Percentiles rank a stretch among this genome's conserved stretches.
These are phyloP conservation scores for Fomitopsis betulina DNA, from an alignment of 1,284 basidiomycete genomes.

Conservation along the genomic window DNA sequence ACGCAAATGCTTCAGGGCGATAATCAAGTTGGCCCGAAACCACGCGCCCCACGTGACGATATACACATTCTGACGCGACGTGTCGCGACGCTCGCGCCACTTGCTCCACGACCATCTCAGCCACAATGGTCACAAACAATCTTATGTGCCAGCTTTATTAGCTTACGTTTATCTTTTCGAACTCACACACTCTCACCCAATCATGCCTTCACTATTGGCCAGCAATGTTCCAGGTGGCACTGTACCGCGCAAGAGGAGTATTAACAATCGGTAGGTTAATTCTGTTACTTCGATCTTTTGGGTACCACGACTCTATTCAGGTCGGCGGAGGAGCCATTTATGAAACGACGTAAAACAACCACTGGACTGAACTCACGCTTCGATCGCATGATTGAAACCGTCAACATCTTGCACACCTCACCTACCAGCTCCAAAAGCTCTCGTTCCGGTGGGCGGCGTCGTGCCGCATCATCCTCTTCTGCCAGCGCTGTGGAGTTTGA, in stretches of 20 bases:
- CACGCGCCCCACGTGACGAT: background rate
- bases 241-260: background rate
- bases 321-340: background rate
- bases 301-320: background rate
- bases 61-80: background rate
- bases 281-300: background rate
- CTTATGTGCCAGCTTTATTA: background rate
- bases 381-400: conserved; percentile 60
- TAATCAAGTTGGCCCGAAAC: background rate
- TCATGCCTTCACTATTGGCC: background rate
- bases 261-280: background rate
- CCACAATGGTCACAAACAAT: background rate
- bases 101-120: background rate
- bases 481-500: conserved; percentile 28
- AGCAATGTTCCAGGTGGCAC: background rate
- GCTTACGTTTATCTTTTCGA: background rate
- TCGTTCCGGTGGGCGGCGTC: conserved; percentile 20
- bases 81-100: background rate
- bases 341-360: conserved; percentile 43
- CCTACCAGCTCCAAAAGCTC: conserved; percentile 14
- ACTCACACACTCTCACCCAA: background rate
- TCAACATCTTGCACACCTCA: conserved; percentile 36
- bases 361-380: conserved; percentile 52
- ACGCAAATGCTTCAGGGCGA: background rate
- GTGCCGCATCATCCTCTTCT: conserved; percentile 31